Percentiles rank a stretch among this genome's conserved stretches.
These are phyloP conservation scores for Citrus australasica DNA, from an alignment of 345 rosid species.

Conservation along the genomic window DNA sequence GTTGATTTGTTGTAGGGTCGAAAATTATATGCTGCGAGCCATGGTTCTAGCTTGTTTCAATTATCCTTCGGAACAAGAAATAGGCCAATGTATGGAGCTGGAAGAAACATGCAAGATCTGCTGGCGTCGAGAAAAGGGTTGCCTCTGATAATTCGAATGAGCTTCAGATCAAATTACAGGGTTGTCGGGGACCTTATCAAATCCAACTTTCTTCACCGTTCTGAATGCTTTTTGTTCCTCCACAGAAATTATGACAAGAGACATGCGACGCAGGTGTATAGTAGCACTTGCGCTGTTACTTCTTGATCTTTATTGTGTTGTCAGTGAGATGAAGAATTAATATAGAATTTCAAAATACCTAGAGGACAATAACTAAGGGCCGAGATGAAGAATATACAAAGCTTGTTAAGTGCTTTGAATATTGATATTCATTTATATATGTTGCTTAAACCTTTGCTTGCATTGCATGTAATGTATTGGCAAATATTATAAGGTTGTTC, in stretches of 20 bases:
- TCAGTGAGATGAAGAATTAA: not conserved
- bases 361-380: too few relatives aligned
- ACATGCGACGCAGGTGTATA: constrained; percentile 33
- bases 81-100: constrained; percentile 83
- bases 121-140: constrained; percentile 58
- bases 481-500: not conserved
- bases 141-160: constrained; percentile 47
- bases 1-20: constrained; percentile 33
- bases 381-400: too few relatives aligned
- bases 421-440: not conserved
- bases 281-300: constrained; percentile 15
- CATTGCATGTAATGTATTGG: not conserved
- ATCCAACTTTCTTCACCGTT: constrained; percentile 50
- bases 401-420: not conserved
- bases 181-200: constrained; percentile 59
- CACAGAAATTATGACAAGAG: constrained; percentile 22
- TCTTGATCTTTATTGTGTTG: not conserved
- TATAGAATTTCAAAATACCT: too few relatives aligned
- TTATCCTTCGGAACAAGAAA: constrained; percentile 55
- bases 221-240: constrained; percentile 50
- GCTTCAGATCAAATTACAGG: constrained; percentile 39
- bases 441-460: not conserved
- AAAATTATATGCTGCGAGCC: constrained; percentile 47
- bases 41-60: constrained; percentile 34
- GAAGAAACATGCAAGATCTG: constrained; percentile 75